phyloP scores from a whole-genome alignment of 2,329 filamentous ascomycete species.

The Parasarocladium wereldwijsianum region DNA sequence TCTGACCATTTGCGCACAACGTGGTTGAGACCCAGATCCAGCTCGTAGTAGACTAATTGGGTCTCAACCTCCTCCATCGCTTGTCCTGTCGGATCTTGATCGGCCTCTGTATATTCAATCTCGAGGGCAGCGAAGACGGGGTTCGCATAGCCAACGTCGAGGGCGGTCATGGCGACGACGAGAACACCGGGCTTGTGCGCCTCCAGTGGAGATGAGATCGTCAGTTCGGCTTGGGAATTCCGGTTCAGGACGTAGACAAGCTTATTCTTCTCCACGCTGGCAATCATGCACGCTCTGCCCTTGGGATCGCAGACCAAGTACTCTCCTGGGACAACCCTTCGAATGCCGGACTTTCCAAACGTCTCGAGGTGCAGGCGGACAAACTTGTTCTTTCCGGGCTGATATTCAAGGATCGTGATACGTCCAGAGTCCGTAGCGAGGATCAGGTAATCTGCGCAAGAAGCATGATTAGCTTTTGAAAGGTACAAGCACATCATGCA shows the following conservation, averaged over 20 bases:
- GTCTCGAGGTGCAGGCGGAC: conserved; percentile 87
- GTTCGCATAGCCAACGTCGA: conserved; percentile 95
- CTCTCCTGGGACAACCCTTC: conserved; percentile 87
- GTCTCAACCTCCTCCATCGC: conserved; percentile 76
- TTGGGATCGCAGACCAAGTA: conserved; percentile 94
- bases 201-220: conserved; percentile 92
- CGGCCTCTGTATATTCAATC: conserved; percentile 80
- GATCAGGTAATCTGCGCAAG: conserved; percentile 72
- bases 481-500: neutral
- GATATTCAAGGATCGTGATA: conserved; percentile 86
- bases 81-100: conserved; percentile 78
- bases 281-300: conserved; percentile 85
- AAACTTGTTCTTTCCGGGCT: conserved; percentile 75
- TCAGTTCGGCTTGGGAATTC: conserved; percentile 84
- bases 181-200: conserved; percentile 87
- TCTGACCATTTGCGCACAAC: conserved; percentile 96
- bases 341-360: conserved; percentile 91
- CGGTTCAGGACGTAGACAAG: conserved; percentile 97
- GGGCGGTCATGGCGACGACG: conserved; percentile 71
- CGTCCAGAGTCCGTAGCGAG: conserved; percentile 91
- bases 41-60: conserved; percentile 88
- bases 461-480: conserved; percentile 13
- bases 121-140: conserved; percentile 93
- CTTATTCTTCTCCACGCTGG: conserved; percentile 96
- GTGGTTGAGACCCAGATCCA: conserved; percentile 92